Conservation (phyloP, 2,329 filamentous ascomycete genomes). For the Venturiaceae sp. region DNA sequence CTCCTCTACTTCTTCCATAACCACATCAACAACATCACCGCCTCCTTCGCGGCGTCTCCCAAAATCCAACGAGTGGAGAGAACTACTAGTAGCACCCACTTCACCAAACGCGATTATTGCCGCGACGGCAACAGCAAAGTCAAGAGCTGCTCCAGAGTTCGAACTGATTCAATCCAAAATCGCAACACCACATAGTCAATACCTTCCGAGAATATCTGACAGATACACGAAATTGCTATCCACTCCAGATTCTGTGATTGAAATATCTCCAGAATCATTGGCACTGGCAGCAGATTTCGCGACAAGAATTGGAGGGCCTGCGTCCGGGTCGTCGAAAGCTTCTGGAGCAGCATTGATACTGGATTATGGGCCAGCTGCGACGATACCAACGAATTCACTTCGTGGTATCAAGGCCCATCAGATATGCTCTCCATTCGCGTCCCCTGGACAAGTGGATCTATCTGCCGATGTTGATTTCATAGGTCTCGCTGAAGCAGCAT, state of each 20-base stretch:
- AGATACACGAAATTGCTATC: slow-evolving; percentile 70
- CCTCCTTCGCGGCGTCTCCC: slow-evolving; percentile 23
- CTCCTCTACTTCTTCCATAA: slow-evolving; percentile 25
- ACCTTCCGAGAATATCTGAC: slow-evolving; percentile 71
- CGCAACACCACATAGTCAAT: slow-evolving; percentile 71
- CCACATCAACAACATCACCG: slow-evolving; percentile 40
- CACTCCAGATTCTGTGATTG: slow-evolving; percentile 62
- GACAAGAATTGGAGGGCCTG: slow-evolving; percentile 64
- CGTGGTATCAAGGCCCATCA: slow-evolving; percentile 76
- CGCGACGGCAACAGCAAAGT: slow-evolving; percentile 34
- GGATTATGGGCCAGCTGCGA: slow-evolving; percentile 77
- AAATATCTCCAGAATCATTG: slow-evolving; percentile 81
- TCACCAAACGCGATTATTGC: slow-evolving; percentile 40
- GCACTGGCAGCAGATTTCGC: slow-evolving; percentile 77
- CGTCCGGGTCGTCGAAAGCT: slow-evolving; percentile 24
- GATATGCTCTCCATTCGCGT: slow-evolving; percentile 66
- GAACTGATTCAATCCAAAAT: slow-evolving; percentile 68
- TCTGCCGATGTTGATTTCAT: slow-evolving; percentile 91
- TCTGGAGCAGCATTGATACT: slow-evolving; percentile 88
- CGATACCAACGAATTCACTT: slow-evolving; percentile 78
- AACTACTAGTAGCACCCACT: slow-evolving; percentile 33
- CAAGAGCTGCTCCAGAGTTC: slow-evolving; percentile 57
- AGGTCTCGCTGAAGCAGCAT: slow-evolving; percentile 72
- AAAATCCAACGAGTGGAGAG: slow-evolving; percentile 28
- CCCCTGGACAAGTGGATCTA: slow-evolving; percentile 76